Conservation (phyloP, 176 grass and related monocot genomes). For the Cymbopogon citratus region DNA sequence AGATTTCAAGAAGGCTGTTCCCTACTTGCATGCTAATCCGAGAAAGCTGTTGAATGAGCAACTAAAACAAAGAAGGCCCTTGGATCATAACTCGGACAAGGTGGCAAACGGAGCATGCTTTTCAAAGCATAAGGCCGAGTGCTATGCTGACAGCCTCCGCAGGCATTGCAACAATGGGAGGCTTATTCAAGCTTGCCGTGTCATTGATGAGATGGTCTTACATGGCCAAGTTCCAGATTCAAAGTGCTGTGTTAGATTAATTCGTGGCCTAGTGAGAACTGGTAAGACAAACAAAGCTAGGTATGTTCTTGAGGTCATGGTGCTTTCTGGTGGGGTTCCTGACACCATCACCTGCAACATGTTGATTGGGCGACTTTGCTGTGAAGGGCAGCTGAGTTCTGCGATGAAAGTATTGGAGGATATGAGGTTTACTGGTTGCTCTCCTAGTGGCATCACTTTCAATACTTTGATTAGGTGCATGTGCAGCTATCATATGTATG, state of each 20-base stretch:
- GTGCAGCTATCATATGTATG: constrained; percentile 47
- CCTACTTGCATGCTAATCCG: not conserved
- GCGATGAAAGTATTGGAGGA: constrained; percentile 45
- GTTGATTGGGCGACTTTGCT: constrained; percentile 58
- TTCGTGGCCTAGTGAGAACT: constrained; percentile 55
- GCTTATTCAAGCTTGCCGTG: constrained; percentile 44
- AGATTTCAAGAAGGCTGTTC: constrained; percentile 1
- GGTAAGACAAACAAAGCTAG: constrained; percentile 46
- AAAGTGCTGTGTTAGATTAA: constrained; percentile 48
- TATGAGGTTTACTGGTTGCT: constrained; percentile 55
- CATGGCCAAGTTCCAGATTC: constrained; percentile 58
- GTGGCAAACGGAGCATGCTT: constrained; percentile 8
- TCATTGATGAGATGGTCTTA: constrained; percentile 63
- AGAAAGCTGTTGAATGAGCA: not conserved
- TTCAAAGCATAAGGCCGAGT: constrained; percentile 33
- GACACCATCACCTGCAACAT: constrained; percentile 73
- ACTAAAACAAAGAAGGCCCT: not conserved
- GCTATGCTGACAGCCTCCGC: constrained; percentile 43
- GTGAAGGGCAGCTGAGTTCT: constrained; percentile 35
- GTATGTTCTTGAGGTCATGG: constrained; percentile 52
- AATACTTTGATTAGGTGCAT: constrained; percentile 79
- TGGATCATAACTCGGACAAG: constrained; percentile 11
- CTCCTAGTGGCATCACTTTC: constrained; percentile 58
- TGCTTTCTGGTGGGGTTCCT: constrained; percentile 58
- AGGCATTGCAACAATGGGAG: constrained; percentile 57